Percentiles rank a stretch among this genome's conserved stretches.
Conservation (phyloP, 202 grass and related monocot genomes). For the Zoysia matrella region DNA sequence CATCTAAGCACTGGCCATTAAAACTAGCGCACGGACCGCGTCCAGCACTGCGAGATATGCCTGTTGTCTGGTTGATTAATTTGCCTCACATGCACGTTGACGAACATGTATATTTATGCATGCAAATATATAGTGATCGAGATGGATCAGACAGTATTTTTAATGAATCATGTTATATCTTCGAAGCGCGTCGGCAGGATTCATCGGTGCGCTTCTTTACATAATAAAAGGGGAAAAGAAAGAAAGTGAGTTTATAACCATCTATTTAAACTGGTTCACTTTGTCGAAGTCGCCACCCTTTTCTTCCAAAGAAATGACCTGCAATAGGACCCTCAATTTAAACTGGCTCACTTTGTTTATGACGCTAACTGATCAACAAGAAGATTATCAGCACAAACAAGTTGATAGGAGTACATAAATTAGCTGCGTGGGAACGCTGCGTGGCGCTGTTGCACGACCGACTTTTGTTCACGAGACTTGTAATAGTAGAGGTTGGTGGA, state of each 20-base stretch:
- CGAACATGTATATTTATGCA: neutral
- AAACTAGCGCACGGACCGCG: conserved; percentile 2
- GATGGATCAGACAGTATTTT: neutral
- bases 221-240: neutral
- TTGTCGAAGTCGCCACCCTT: neutral
- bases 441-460: neutral
- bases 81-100: conserved; percentile 42
- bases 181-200: conserved; percentile 26
- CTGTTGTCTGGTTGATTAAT: conserved; percentile 12
- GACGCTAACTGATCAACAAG: neutral
- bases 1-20: neutral
- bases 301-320: neutral
- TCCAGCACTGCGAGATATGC: conserved; percentile 16
- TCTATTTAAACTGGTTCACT: neutral
- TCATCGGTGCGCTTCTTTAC: neutral
- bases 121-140: neutral
- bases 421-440: no score
- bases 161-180: neutral
- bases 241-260: neutral
- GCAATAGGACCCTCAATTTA: no score
- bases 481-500: conserved; percentile 15
- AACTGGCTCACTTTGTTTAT: no score
- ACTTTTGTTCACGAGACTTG: neutral
- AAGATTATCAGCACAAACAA: no score
- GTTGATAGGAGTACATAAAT: no score